These are phyloP conservation scores for Trypanosoma mega DNA, from an alignment of 208 protist genomes.

Conservation along the genomic window DNA sequence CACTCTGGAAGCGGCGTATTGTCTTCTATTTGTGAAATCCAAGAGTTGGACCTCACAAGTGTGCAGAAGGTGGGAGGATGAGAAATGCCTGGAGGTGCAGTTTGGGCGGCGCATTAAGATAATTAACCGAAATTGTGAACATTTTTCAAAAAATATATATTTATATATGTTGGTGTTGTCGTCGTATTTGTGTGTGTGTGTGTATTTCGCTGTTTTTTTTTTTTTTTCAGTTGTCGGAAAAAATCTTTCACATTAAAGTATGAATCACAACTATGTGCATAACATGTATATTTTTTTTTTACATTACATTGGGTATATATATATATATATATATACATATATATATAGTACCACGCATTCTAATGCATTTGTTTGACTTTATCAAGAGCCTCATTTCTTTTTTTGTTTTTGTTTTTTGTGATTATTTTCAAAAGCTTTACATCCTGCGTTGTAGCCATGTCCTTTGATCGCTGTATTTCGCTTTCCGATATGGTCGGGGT, in stretches of 20 bases:
- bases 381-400: constrained; percentile 2
- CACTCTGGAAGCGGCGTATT: neutral
- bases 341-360: too few relatives aligned
- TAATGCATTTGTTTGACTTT: constrained; percentile 9
- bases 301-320: too few relatives aligned
- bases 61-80: neutral
- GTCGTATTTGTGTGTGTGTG: neutral
- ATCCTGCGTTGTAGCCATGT: too few relatives aligned
- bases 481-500: constrained; percentile 4
- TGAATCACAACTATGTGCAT: neutral
- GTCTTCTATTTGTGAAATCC: neutral
- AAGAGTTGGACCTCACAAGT: neutral
- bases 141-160: constrained; percentile 1
- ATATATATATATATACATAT: too few relatives aligned
- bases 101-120: too few relatives aligned
- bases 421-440: too few relatives aligned
- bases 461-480: constrained; percentile 4
- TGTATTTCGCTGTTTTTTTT: constrained; percentile 5
- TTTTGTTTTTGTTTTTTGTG: constrained; percentile 4
- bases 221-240: neutral
- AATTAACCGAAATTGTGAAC: too few relatives aligned
- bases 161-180: neutral
- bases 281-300: constrained; percentile 16
- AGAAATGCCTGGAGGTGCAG: neutral
- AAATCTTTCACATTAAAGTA: too few relatives aligned